Conservation (phyloP, 2,329 filamentous ascomycete genomes). For the Graphiopsis chlorocephala region DNA sequence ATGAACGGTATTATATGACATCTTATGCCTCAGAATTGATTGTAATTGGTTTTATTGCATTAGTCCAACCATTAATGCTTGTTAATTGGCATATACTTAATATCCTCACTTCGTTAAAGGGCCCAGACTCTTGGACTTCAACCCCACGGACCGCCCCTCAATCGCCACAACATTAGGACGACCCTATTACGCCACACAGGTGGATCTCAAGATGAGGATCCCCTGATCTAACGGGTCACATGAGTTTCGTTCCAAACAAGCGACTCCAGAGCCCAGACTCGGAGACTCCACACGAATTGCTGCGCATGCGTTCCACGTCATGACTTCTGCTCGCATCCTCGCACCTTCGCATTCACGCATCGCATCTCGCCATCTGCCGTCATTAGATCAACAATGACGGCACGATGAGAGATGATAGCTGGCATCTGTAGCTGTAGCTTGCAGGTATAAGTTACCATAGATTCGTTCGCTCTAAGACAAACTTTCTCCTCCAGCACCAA, state of each 20-base stretch:
- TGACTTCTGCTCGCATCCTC: slow-evolving; percentile 7
- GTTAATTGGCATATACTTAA: not conserved
- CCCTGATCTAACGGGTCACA: not conserved
- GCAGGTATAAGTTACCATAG: not conserved
- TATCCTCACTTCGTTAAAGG: not conserved
- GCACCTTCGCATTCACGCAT: not conserved
- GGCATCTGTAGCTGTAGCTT: not conserved
- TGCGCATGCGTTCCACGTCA: slow-evolving; percentile 2
- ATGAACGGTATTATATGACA: not conserved
- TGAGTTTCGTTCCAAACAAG: not conserved
- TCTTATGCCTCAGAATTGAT: not conserved
- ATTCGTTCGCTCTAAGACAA: not conserved
- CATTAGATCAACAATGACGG: slow-evolving; percentile 8
- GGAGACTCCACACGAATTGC: not conserved
- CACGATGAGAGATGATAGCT: not conserved
- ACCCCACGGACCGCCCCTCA: not conserved
- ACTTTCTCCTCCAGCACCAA: not conserved
- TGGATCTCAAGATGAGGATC: not conserved
- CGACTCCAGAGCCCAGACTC: not conserved
- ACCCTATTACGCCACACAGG: not conserved
- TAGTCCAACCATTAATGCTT: not conserved
- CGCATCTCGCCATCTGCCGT: not conserved
- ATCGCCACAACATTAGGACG: not conserved
- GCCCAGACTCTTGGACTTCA: not conserved
- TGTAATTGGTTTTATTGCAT: not conserved